A percentile compares a stretch with the other conserved stretches of the same genome.
phyloP scores from a whole-genome alignment of 257 asterid genomes.

The Solanum medicagineum region DNA sequence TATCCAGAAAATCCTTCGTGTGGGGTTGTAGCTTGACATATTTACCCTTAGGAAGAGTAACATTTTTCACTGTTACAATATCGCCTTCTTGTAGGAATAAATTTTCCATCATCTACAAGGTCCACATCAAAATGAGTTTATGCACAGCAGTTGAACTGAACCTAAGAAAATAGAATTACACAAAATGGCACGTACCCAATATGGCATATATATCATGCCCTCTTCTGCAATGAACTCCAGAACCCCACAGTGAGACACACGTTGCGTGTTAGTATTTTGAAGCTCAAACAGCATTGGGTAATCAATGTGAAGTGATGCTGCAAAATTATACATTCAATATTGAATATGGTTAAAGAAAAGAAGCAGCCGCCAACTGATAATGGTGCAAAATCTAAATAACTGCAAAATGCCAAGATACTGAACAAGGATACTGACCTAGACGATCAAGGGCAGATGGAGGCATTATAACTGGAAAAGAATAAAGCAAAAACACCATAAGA shows the following conservation, averaged over 20 bases:
- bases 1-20: constrained; percentile 87
- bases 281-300: constrained; percentile 98
- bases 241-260: constrained; percentile 94
- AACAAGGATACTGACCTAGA: constrained; percentile 55
- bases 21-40: constrained; percentile 95
- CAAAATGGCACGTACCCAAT: constrained; percentile 56
- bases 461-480: constrained; percentile 63
- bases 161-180: neutral
- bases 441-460: constrained; percentile 98
- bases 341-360: neutral
- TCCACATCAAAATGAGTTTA: neutral
- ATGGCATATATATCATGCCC: constrained; percentile 98
- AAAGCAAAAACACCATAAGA: constrained; percentile 4
- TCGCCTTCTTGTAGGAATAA: constrained; percentile 88
- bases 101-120: constrained; percentile 93
- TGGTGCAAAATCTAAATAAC: neutral
- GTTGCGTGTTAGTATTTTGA: constrained; percentile 53
- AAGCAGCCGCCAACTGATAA: neutral
- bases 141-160: neutral
- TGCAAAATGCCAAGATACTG: neutral
- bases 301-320: constrained; percentile 94
- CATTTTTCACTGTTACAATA: constrained; percentile 68
- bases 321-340: constrained; percentile 5
- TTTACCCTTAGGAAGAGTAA: constrained; percentile 87
- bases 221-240: constrained; percentile 98